Evolutionary conservation across 768 basidiomycete genomes (phyloP), one percentile per base, ranked within the genome.

Genomic region (Suillus luteus): DNA sequence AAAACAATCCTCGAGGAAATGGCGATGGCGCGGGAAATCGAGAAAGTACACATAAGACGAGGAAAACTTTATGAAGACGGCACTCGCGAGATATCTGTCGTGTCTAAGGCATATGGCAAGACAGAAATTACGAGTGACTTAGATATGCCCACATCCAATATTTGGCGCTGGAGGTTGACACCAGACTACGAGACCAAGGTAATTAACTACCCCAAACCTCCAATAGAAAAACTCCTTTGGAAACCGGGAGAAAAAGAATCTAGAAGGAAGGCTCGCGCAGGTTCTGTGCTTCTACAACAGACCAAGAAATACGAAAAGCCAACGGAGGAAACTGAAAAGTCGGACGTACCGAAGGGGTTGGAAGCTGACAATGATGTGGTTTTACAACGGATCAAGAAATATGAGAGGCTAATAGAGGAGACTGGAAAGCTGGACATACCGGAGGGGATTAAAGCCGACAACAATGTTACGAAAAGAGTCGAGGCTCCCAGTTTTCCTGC

Each of bases 1-100:
- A 70, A 64, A 35, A 44, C 67, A 43, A 58, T 73, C 11, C 57
- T 74, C 10, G 66, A 67, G 41, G 68, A 69, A 57, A 67, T 73
- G 64, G 68, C 59, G 11, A 59, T 62, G 17, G 41, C 52, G 1
- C 55, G 59, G 19, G 64, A 71, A 41, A 40, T 71, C 31, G 66
- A 68, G 49, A 72, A 73, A 62, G 54, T 71, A n/a, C 55, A 38
- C 57, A 58, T 69, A 27, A 58, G 41, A 51, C 54, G 60, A 27
- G 67, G 51, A 60, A 24, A n/a, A 27, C 14, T 58, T n/a, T 55
- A 66, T 33, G 63, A 67, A 38, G 55, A 63, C 17, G 64, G 62
- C 17, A 59, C 55, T 14, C 41, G 48, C 9, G 31, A 58, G 43
- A 43, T 59, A 24, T 52, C 58, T 22, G 19, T 59, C 15, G 44